phyloP scores from a whole-genome alignment of 495 filamentous ascomycete species.

The Trichoderma orchidacearum region DNA sequence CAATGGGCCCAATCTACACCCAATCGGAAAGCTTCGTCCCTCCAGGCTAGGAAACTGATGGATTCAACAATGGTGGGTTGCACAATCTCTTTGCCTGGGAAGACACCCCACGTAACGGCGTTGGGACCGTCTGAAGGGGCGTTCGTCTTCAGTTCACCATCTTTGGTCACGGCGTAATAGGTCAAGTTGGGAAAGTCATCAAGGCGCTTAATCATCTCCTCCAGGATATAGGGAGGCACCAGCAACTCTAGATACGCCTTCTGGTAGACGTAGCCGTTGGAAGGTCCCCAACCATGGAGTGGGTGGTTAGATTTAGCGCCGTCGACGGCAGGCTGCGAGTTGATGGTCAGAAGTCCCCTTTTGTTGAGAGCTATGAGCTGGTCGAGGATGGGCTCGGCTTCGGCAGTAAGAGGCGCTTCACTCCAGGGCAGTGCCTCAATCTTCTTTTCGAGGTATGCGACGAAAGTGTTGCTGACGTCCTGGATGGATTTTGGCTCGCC shows the following conservation, averaged over 20 bases:
- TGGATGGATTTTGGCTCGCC: slow-evolving; percentile 66
- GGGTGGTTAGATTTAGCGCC: slow-evolving; percentile 82
- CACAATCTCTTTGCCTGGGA: slow-evolving; percentile 96
- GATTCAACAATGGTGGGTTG: slow-evolving; percentile 99
- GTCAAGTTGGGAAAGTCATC: slow-evolving; percentile 68
- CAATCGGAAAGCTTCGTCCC: slow-evolving; percentile 90
- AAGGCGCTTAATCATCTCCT: slow-evolving; percentile 68
- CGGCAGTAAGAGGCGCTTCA: slow-evolving; percentile 69
- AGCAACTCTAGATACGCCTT: slow-evolving; percentile 95
- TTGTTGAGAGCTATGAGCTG: slow-evolving; percentile 70
- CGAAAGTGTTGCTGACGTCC: slow-evolving; percentile 73
- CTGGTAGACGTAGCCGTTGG: slow-evolving; percentile 94
- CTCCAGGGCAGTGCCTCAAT: slow-evolving; percentile 88
- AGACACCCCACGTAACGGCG: slow-evolving; percentile 97
- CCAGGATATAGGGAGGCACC: slow-evolving; percentile 62
- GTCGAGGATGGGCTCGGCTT: slow-evolving; percentile 63
- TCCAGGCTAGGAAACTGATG: slow-evolving; percentile 96
- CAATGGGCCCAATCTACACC: slow-evolving; percentile 92
- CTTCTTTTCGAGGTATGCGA: slow-evolving; percentile 66
- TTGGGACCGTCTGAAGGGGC: slow-evolving; percentile 75
- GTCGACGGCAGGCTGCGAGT: slow-evolving; percentile 92
- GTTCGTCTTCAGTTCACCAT: slow-evolving; percentile 74
- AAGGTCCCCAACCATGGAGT: slow-evolving; percentile 86
- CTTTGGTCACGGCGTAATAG: slow-evolving; percentile 81
- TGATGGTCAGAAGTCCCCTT: slow-evolving; percentile 86